phyloP scores from a whole-genome alignment of 257 asterid genomes.

The Agastache rugosa region DNA sequence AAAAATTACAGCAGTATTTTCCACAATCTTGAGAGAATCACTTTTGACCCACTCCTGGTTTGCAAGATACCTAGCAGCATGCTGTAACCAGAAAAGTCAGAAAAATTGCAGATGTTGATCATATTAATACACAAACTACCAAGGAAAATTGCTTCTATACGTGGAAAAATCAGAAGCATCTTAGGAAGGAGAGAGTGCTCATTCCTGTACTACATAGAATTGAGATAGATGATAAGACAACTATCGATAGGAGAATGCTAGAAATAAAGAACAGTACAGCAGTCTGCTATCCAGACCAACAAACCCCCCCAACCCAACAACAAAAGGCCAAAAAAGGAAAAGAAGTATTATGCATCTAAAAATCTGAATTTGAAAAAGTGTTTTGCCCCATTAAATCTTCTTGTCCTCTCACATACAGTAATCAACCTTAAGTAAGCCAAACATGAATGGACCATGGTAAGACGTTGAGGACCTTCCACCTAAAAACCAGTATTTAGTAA shows the following conservation, averaged over 20 bases:
- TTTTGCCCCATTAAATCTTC: not conserved
- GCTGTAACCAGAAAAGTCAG: constrained; percentile 62
- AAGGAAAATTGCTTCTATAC: not conserved
- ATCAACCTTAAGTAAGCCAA: not conserved
- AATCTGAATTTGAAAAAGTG: no score
- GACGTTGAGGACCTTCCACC: constrained; percentile 10
- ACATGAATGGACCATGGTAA: not conserved
- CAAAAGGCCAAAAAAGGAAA: not conserved
- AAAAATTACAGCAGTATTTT: constrained; percentile 95
- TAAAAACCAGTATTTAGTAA: constrained; percentile 8
- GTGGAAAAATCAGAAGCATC: not conserved
- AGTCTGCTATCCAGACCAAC: not conserved
- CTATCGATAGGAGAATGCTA: constrained; percentile 2
- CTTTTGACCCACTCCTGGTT: constrained; percentile 99
- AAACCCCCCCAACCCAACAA: not conserved
- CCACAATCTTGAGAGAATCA: constrained; percentile 99
- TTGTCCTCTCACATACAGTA: constrained; percentile 11
- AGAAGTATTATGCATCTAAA: not conserved
- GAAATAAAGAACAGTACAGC: not conserved
- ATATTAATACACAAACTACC: constrained; percentile 11
- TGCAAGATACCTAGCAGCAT: constrained; percentile 98
- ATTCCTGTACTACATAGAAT: not conserved
- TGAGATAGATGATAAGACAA: not conserved
- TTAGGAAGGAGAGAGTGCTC: constrained; percentile 3
- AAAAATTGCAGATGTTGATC: constrained; percentile 21